These are phyloP conservation scores for Myriosclerotinia scirpicola DNA, from an alignment of 2,329 filamentous ascomycete genomes.

Conservation along the genomic window DNA sequence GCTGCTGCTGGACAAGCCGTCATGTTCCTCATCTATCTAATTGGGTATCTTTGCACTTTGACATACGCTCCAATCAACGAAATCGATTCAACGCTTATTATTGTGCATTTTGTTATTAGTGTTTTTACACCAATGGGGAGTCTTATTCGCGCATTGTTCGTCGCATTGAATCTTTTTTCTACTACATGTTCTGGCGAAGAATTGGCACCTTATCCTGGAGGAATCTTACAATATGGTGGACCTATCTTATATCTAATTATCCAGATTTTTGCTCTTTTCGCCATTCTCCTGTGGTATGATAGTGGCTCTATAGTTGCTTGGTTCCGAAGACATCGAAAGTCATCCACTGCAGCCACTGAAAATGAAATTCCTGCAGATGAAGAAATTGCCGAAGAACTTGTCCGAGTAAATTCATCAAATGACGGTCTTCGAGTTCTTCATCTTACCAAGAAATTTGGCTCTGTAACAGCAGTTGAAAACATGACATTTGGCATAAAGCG, in stretches of 20 bases:
- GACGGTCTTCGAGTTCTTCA: slow-evolving; percentile 68
- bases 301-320: slow-evolving; percentile 65
- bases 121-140: slow-evolving; percentile 75
- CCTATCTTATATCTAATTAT: slow-evolving; percentile 80
- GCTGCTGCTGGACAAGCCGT: slow-evolving; percentile 74
- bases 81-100: slow-evolving; percentile 65
- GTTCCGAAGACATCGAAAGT: slow-evolving; percentile 44
- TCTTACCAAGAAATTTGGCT: slow-evolving; percentile 76
- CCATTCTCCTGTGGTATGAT: slow-evolving; percentile 76
- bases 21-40: slow-evolving; percentile 68
- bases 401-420: slow-evolving; percentile 57
- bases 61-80: slow-evolving; percentile 71
- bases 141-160: slow-evolving; percentile 70
- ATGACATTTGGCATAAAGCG: slow-evolving; percentile 78
- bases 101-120: slow-evolving; percentile 75
- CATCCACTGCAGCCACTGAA: slow-evolving; percentile 21
- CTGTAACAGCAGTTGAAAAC: slow-evolving; percentile 80
- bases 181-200: slow-evolving; percentile 66
- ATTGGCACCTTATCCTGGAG: slow-evolving; percentile 68
- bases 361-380: slow-evolving; percentile 34
- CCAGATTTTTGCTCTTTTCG: slow-evolving; percentile 70
- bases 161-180: slow-evolving; percentile 81
- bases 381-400: slow-evolving; percentile 65
- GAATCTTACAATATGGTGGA: slow-evolving; percentile 73
- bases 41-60: slow-evolving; percentile 69